Conservation (phyloP, 1,284 basidiomycete genomes). For the Grifola frondosa region DNA sequence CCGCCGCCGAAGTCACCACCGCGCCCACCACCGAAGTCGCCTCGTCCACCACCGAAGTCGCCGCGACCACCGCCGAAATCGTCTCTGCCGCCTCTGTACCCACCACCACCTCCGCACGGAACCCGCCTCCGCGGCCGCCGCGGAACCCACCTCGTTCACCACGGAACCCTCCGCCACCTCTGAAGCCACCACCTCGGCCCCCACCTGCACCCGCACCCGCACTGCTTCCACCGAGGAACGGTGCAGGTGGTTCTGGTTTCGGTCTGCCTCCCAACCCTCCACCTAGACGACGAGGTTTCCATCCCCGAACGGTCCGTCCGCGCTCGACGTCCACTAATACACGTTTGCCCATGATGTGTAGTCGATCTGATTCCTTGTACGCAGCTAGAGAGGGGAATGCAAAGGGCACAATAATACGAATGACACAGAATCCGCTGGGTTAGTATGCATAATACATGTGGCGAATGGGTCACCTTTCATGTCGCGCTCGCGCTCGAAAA, state of each 20-base stretch:
- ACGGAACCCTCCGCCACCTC: conserved; percentile 43
- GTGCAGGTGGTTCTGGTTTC: conserved; percentile 71
- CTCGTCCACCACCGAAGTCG: conserved; percentile 26
- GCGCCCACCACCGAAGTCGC: conserved; percentile 32
- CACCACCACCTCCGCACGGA: conserved; percentile 38
- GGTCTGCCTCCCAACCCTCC: conserved; percentile 94
- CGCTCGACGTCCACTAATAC: conserved; percentile 98
- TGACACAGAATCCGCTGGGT: conserved; percentile 22
- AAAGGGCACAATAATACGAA: conserved; percentile 22
- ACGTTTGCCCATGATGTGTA: conserved; percentile 92
- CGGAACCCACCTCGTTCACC: conserved; percentile 38
- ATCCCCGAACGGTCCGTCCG: conserved; percentile 95
- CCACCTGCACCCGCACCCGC: conserved; percentile 38
- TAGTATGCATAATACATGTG: conserved; percentile 10
- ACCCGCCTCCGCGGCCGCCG: conserved; percentile 39
- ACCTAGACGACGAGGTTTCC: conserved; percentile 95
- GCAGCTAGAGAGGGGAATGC: conserved; percentile 72
- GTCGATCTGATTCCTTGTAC: conserved; percentile 98
- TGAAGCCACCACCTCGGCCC: conserved; percentile 39
- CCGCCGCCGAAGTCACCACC: conserved; percentile 30
- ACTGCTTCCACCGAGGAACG: conserved; percentile 32
- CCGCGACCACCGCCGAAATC: conserved; percentile 26
- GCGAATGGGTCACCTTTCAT: conserved; percentile 82
- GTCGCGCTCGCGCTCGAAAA: conserved; percentile 96
- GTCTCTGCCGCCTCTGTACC: conserved; percentile 31